Conservation (phyloP, 371 early-diverging fungal species). For the Apophysomyces ossiformis region DNA sequence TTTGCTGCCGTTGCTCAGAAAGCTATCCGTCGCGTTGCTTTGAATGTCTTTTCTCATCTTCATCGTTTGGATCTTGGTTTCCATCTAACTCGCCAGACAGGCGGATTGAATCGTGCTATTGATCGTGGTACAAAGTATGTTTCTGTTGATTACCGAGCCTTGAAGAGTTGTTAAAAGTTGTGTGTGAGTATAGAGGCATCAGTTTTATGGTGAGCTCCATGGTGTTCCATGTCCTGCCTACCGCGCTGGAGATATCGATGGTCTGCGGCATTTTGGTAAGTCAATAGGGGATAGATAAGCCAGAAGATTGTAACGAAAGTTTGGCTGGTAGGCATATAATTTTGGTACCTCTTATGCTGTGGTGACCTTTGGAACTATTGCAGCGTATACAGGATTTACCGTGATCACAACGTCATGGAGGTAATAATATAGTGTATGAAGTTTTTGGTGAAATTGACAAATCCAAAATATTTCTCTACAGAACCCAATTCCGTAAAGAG, state of each 20-base stretch:
- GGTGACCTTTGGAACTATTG: constrained; percentile 86
- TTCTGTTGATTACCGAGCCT: not conserved
- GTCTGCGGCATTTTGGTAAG: constrained; percentile 89
- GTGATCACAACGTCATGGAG: constrained; percentile 85
- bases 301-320: not conserved
- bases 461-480: constrained; percentile 18
- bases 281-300: not conserved
- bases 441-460: too few species aligned
- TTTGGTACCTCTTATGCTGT: constrained; percentile 86
- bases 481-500: constrained; percentile 84
- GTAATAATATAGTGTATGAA: constrained; percentile 20
- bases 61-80: constrained; percentile 85
- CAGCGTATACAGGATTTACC: constrained; percentile 88
- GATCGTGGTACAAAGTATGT: constrained; percentile 95
- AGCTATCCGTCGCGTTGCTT: constrained; percentile 88
- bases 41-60: constrained; percentile 88
- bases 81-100: constrained; percentile 92
- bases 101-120: constrained; percentile 93
- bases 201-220: constrained; percentile 90
- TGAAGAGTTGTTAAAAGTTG: not conserved
- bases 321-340: constrained; percentile 63
- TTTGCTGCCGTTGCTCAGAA: constrained; percentile 95
- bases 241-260: constrained; percentile 91
- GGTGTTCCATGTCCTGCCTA: constrained; percentile 94
- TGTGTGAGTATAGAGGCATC: constrained; percentile 71